These are phyloP conservation scores for Setaria viridis DNA, from an alignment of 202 grass and related monocot species.

Conservation along the genomic window DNA sequence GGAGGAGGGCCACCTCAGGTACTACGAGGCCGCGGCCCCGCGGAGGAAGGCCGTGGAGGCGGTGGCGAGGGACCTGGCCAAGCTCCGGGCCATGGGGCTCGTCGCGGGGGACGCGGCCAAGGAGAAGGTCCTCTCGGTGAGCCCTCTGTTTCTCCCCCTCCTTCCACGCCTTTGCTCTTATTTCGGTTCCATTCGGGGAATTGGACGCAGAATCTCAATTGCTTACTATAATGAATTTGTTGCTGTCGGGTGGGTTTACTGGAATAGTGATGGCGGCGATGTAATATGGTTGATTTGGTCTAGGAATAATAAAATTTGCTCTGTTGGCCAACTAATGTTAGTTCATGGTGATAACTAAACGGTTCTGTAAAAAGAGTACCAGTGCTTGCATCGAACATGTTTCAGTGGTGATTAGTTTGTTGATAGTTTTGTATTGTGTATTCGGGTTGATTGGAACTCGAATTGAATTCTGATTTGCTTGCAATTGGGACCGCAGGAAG, in stretches of 20 bases:
- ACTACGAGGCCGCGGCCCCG: slow-evolving; percentile 55
- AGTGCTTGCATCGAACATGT: not conserved
- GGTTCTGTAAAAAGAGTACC: not conserved
- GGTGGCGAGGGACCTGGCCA: slow-evolving; percentile 58
- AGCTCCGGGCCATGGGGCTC: slow-evolving; percentile 55
- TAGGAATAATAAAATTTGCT: not conserved
- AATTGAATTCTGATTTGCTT: not conserved
- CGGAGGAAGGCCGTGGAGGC: slow-evolving; percentile 66
- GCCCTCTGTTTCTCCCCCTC: not conserved
- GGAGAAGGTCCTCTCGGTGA: slow-evolving; percentile 68
- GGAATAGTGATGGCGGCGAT: not conserved
- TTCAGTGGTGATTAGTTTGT: not conserved
- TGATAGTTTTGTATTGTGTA: not conserved
- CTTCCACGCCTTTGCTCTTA: not conserved
- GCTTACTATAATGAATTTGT: not conserved
- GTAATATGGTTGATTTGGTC: not conserved
- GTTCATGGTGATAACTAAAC: not conserved
- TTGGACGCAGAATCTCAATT: not conserved
- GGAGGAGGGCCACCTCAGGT: slow-evolving; percentile 64
- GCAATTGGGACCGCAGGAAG: slow-evolving; percentile 48
- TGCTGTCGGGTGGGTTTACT: not conserved
- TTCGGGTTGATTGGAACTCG: not conserved
- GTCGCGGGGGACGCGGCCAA: slow-evolving; percentile 49
- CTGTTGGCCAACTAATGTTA: not conserved
- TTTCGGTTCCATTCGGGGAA: not conserved